Evolutionary conservation across 805 yeast species (phyloP), one percentile per base, ranked within the genome.

Genomic region (Huiozyma naganishii): DNA sequence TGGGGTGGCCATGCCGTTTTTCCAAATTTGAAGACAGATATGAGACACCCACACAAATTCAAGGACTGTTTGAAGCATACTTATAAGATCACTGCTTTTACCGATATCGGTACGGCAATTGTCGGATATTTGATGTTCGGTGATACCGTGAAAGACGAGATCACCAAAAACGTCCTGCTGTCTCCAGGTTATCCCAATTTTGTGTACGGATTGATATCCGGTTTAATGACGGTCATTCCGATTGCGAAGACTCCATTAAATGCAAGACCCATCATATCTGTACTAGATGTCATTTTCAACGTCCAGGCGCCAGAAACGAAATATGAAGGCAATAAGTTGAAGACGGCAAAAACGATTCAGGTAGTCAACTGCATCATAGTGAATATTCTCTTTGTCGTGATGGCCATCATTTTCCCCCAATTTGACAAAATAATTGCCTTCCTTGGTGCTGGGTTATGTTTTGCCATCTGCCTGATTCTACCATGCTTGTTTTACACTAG

Each of bases 1-100:
- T 83, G 85, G 77, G 90, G 90, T 45, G 92, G 92, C 2, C 90
- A 83, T 58, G 85, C 87, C 1, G 80, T 83, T 6, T 81, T 81
- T 51, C 90, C 90, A 2, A 84, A 80, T 52, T 64, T 83, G 37
- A 79, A 76, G 57, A 66, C 74, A 35, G 92, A 83, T 58, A 83
- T 83, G 83, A 71, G 78, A 54, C 79, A 73, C 44, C 87, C 87
- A 6, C 58, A 66, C 29, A 75, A 73, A 48, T 81, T 75, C 59
- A 63, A 65, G 13, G 57, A 58, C 11, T 77, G 87, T 47, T 67
- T 81, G 55, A 64, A 67, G 39, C 59, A 71, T 2, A 78, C 90
- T 0, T 83, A 80, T 51, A 55, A 72, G 27, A 77, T 80, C 47
- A 77, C 87, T 1, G 70, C 74, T 40, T 29, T 73, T 1, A 72